phyloP scores from a whole-genome alignment of 805 yeast genomes.

The Wickerhamiella shivajii region DNA sequence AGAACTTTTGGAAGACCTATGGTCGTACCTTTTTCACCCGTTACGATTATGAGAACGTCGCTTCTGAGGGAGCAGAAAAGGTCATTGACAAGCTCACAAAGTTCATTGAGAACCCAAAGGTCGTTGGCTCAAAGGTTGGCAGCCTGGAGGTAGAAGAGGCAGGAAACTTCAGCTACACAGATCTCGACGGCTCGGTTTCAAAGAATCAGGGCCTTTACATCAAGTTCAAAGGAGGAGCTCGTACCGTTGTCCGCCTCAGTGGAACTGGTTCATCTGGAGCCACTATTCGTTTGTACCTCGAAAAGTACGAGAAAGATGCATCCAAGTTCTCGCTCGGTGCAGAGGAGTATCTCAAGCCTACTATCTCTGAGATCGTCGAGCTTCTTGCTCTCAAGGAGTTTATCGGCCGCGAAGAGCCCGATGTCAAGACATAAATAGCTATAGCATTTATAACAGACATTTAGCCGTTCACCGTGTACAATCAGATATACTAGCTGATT shows the following conservation, averaged over 20 bases:
- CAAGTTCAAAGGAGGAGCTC: conserved; percentile 64
- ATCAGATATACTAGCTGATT: neutral
- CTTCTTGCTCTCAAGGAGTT: conserved; percentile 59
- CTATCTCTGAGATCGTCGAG: conserved; percentile 45
- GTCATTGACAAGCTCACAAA: conserved; percentile 42
- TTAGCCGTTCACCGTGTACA: neutral
- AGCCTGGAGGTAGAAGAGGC: conserved; percentile 52
- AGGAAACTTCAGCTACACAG: conserved; percentile 85
- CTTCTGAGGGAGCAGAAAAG: conserved; percentile 55
- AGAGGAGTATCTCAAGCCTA: conserved; percentile 50
- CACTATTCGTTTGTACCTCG: conserved; percentile 83
- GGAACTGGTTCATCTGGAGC: conserved; percentile 99
- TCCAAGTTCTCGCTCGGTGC: conserved; percentile 37
- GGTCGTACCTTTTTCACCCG: conserved; percentile 97
- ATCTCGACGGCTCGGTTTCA: conserved; percentile 85
- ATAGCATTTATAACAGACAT: neutral
- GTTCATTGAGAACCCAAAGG: conserved; percentile 27
- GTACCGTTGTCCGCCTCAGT: conserved; percentile 79
- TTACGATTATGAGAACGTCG: conserved; percentile 81
- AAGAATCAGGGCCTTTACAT: conserved; percentile 77
- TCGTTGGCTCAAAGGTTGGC: conserved; percentile 40
- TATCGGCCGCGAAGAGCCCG: conserved; percentile 75
- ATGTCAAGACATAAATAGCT: conserved; percentile 53
- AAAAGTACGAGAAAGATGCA: conserved; percentile 56
- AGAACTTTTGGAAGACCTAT: conserved; percentile 75